Percentiles rank a stretch among this genome's conserved stretches.
Evolutionary conservation across 2,329 filamentous ascomycete species (phyloP).

Genomic region (Epichloe bromicola): DNA sequence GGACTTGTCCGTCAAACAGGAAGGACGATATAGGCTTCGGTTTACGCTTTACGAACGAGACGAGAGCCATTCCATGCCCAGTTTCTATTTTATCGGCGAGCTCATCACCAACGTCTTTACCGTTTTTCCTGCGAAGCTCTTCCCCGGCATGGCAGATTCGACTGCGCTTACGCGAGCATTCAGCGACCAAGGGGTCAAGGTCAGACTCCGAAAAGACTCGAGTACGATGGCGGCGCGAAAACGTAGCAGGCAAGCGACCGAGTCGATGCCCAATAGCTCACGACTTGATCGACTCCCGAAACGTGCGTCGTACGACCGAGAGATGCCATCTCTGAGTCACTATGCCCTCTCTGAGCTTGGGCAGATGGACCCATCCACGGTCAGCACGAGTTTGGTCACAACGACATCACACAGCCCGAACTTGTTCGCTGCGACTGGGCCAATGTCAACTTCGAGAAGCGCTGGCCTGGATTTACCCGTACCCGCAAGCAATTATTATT

Average conservation of each 20-base stretch:
- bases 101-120: conserved; percentile 50
- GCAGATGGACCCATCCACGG: conserved; percentile 7
- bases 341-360: conserved; percentile 8
- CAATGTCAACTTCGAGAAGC: conserved; percentile 8
- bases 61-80: conserved; percentile 12
- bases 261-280: conserved; percentile 3
- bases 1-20: conserved; percentile 65
- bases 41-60: conserved; percentile 55
- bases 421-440: conserved; percentile 6
- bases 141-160: conserved; percentile 69
- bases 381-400: conserved; percentile 2
- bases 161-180: conserved; percentile 71
- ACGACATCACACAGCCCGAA: conserved; percentile 5
- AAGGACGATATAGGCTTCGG: conserved; percentile 58
- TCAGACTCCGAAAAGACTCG: conserved; percentile 74
- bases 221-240: conserved; percentile 41
- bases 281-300: conserved; percentile 11
- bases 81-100: conserved; percentile 12
- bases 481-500: conserved; percentile 10
- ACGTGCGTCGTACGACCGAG: conserved; percentile 11
- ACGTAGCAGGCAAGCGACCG: conserved; percentile 20
- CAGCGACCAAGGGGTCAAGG: conserved; percentile 73
- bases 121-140: conserved; percentile 53
- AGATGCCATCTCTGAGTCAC: conserved; percentile 7
- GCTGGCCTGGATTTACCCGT: conserved; percentile 7